Base-by-base conservation (phyloP, 208 protist species). In the Crithidia brevicula region DNA sequence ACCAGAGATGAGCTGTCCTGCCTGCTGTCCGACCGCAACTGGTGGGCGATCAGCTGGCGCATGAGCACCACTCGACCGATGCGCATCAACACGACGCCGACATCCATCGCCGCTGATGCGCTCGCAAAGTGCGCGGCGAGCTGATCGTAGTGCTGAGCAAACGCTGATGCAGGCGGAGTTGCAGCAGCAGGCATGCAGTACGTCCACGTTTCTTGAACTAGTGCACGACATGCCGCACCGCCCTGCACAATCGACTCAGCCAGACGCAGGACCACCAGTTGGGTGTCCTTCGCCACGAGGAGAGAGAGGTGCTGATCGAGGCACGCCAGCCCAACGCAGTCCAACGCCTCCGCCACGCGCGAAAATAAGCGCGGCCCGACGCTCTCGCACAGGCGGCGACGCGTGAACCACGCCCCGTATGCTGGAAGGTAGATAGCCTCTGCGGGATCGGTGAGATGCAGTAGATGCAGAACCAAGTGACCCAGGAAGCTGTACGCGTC, bases 281-380 rank as follows among this genome's bases (percentile, higher is more conserved):
- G 85, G 27, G 98, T 61, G 54, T 98, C 89, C 25, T 94, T 95
- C 15, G 94, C 95, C 23, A 94, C 83, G 56, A 98, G 94, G 70
- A 98, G 98, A 65, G 84, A 89, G 9, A 98, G 72, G 11, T 98
- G 79, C 25, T 83, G 71, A 69, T 98, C 96, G 2, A 96, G 65
- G 51, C 83, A 90, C n/a, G 64, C 40, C 10, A 97, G 81, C 7
- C 92, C 92, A 34, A 79, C 80, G 31, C 83, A 76, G 34, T 95
- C 93, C 40, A 99, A 74, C 15, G 87, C 85, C 28, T 87, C 66
- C 6, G 87, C 77, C 10, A 99, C 72, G 11, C 91, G 74, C 4
- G 81, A 82, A 61, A 98, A 98, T 7, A 93, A 93, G 3, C 88
- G 83, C 9, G 84, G 85, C 23, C 95, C 96, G 33, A 98, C 80